A percentile compares a stretch with the other conserved stretches of the same genome.
Conservation (phyloP, 257 asterid genomes). For the Thymus mandschuricus region DNA sequence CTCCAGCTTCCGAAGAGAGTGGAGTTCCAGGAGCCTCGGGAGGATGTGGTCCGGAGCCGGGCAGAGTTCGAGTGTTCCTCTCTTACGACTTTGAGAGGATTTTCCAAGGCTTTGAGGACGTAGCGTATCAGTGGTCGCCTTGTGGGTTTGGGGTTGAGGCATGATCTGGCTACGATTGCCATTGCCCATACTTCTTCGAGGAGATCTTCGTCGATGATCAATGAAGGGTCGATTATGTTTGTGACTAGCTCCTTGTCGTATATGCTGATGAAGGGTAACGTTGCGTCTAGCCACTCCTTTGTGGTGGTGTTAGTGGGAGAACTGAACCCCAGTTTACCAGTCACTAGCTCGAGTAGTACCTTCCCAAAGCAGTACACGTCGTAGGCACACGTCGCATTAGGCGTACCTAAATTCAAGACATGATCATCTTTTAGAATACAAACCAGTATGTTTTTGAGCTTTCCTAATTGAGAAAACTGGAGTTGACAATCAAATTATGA, state of each 20-base stretch:
- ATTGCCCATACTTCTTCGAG: conserved; percentile 97
- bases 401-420: conserved; percentile 43
- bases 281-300: conserved; percentile 78
- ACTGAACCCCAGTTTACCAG: conserved; percentile 88
- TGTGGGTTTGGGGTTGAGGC: conserved; percentile 82
- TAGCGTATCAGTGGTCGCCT: conserved; percentile 81
- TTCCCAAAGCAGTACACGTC: conserved; percentile 96
- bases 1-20: conserved; percentile 60
- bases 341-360: conserved; percentile 87
- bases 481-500: background rate
- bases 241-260: conserved; percentile 87
- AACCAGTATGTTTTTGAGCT: background rate
- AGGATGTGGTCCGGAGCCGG: conserved; percentile 54
- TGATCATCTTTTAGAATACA: background rate
- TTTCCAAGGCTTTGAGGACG: conserved; percentile 87
- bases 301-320: conserved; percentile 55
- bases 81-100: conserved; percentile 89
- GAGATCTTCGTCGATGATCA: conserved; percentile 84
- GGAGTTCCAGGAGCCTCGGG: conserved; percentile 59
- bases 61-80: conserved; percentile 51
- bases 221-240: conserved; percentile 74
- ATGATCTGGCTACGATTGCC: conserved; percentile 89
- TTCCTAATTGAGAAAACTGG: conserved; percentile 11
- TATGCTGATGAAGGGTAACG: conserved; percentile 66
- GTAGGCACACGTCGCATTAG: conserved; percentile 67